Base-by-base conservation (phyloP, 2,329 filamentous ascomycete species). In the Lecanoromycetidae sp. region DNA sequence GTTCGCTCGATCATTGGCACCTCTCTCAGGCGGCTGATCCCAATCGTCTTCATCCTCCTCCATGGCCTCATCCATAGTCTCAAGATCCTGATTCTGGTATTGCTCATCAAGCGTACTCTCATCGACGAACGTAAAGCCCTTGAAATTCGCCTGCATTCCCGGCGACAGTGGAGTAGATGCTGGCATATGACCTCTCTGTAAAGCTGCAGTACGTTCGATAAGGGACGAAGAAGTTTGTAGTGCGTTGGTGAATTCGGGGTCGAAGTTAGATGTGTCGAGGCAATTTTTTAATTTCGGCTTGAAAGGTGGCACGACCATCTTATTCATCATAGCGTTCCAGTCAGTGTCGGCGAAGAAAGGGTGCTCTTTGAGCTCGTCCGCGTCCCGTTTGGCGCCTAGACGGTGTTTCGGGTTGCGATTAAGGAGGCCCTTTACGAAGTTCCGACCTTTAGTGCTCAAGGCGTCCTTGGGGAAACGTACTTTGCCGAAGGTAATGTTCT, bases 401-500 rank as follows among this genome's bases (percentile, higher is more conserved):
- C 91, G 80, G 65, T 98, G 91, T 66, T 87, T 93, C 39, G 91
- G 91, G 63, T 98, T 98, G 60, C 91, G 80, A 70, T 98, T 98
- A 46, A 98, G 76, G 52, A 98, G 70, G 17, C 91, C 91, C 71
- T 98, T 98, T 61, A 98, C 91, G 59, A 98, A 98, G 66, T 94
- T 96, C 50, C 91, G 79, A 50, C 91, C 91, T 65, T 98, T 91
- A 33, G 87, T 83, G 52, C 87, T 95, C 26, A 98, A 71, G 1
- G 91, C 94, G 64, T 98, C 91, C 55, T 88, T 79, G 6, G 91
- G 91, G 64, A 98, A 98, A 52, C 91, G 77, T 49, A 98, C 91
- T 63, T 98, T 98, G 62, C 91, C 91, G 61, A 98, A 98, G 0
- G 91, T 91, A 62, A 98, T 98, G 69, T 98, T 98, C 73, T 98